Evolutionary conservation across 108 stramenopile species (phyloP), one percentile per base, ranked within the genome.

Genomic region (Thalassiosira profunda): DNA sequence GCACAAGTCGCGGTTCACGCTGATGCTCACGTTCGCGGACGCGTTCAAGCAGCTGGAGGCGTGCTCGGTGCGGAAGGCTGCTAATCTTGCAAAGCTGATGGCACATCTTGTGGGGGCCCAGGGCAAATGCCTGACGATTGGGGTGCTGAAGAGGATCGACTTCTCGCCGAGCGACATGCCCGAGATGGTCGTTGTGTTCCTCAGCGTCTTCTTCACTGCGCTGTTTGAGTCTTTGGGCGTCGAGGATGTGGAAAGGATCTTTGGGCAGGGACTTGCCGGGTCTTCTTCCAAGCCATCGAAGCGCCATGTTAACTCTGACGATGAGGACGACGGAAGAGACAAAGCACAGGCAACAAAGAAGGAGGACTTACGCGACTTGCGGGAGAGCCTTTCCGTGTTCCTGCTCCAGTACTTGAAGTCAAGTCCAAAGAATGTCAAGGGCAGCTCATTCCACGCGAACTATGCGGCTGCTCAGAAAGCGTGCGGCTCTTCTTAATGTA

Each of bases 1-100:
- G 57, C 76, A 70, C 5, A 94, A 94, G 55, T 83, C 82, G 66
- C 97, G 90, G 51, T 97, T 97, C 61, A 91, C 97, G 5, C 72
- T 99, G 35, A 97, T 96, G 65, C 72, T 97, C 41, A 89, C 97
- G 14, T 97, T 89, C 59, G 98, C 97, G 98, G 98, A 99, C 72
- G 53, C 64, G 17, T 97, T 99, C 54, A 98, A 99, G 73, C 85
- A 86, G 46, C 83, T 98, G 38, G 93, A 96, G 6, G 72, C 83
- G 6, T 82, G 83, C 45, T 70, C 78, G 25, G 79, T 69, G 25
- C 75, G 95, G 31, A 89, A 87, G 74, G 94, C 88, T 37, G 94
- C 88, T 28, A 98, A 96, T 53, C 58, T 97, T 24, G 96, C 95
- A 11, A 96, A 94, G 67, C 82, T 97, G 0, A 67, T 97, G 63